A percentile compares a stretch with the other conserved stretches of the same genome.
phyloP scores from a whole-genome alignment of 495 filamentous ascomycete genomes.

The Saxispiralis lemnorum region DNA sequence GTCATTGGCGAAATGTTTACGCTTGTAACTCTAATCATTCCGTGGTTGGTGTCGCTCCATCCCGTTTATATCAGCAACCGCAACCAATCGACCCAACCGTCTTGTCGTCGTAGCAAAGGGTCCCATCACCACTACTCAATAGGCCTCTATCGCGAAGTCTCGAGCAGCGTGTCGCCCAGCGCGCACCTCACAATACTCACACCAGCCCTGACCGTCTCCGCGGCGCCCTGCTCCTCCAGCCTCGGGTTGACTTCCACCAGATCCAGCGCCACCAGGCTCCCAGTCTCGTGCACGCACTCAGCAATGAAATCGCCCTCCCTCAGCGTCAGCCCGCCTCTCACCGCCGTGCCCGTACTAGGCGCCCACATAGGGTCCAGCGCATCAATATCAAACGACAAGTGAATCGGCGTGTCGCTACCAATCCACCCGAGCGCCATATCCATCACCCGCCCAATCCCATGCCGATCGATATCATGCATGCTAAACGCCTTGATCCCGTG shows the following conservation, averaged over 20 bases:
- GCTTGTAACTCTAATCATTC: no score
- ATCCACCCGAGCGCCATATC: conserved; percentile 95
- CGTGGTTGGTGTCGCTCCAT: no score
- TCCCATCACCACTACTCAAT: no score
- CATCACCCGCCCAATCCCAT: conserved; percentile 90
- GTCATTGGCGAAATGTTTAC: no score
- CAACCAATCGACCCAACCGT: no score
- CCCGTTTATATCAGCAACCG: no score
- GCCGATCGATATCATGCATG: conserved; percentile 91
- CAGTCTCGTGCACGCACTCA: conserved; percentile 87
- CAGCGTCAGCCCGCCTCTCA: conserved; percentile 86
- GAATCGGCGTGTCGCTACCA: conserved; percentile 82
- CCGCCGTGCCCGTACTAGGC: conserved; percentile 86
- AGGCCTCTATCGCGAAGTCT: no score
- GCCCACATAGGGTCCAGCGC: conserved; percentile 92
- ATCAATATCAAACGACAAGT: conserved; percentile 94
- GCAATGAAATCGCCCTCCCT: conserved; percentile 96
- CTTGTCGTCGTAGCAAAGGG: no score
- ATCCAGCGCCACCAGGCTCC: conserved; percentile 79
- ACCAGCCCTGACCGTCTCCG: conserved; percentile 77
- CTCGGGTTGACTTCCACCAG: conserved; percentile 92
- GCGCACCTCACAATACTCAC: conserved; percentile 84
- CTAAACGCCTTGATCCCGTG: conserved; percentile 87
- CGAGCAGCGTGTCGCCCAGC: conserved; percentile 68
- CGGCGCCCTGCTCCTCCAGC: conserved; percentile 55